These are phyloP conservation scores for Debaryomyces fabryi DNA, from an alignment of 1,139 yeast genomes.

Conservation along the genomic window DNA sequence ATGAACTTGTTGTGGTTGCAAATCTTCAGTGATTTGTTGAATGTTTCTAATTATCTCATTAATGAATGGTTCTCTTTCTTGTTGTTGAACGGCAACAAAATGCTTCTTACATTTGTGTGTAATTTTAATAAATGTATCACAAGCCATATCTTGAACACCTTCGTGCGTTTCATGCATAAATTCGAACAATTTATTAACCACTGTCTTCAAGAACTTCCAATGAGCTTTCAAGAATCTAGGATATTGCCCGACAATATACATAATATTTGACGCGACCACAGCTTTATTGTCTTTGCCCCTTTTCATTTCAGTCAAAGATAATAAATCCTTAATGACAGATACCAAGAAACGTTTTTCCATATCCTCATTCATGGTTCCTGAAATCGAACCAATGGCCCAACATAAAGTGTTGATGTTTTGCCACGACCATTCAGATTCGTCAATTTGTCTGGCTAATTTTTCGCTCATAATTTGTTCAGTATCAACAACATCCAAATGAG, in stretches of 20 bases:
- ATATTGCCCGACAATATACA: constrained; percentile 99
- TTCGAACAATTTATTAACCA: constrained; percentile 91
- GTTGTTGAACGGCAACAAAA: constrained; percentile 84
- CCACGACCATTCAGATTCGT: constrained; percentile 99
- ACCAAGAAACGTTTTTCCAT: constrained; percentile 94
- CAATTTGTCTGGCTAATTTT: constrained; percentile 88
- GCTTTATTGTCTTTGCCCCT: constrained; percentile 98
- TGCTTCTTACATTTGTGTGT: constrained; percentile 94
- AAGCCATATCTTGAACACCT: constrained; percentile 99
- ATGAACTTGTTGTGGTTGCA: constrained; percentile 96
- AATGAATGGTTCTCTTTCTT: constrained; percentile 90
- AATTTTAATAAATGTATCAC: constrained; percentile 96
- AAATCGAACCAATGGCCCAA: constrained; percentile 99
- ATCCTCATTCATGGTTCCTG: constrained; percentile 98
- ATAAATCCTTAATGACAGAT: constrained; percentile 85
- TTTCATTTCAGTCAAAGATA: constrained; percentile 91
- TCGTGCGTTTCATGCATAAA: constrained; percentile 99
- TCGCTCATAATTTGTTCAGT: constrained; percentile 93
- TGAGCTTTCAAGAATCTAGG: constrained; percentile 97
- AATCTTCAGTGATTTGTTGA: constrained; percentile 84
- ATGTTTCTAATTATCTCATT: constrained; percentile 85
- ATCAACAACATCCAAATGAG: constrained; percentile 93
- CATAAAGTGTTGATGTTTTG: constrained; percentile 94
- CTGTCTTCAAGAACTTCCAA: constrained; percentile 96
- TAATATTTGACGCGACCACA: constrained; percentile 96